Conservation (phyloP, 2,329 filamentous ascomycete genomes). For the Aspergillus persii region DNA sequence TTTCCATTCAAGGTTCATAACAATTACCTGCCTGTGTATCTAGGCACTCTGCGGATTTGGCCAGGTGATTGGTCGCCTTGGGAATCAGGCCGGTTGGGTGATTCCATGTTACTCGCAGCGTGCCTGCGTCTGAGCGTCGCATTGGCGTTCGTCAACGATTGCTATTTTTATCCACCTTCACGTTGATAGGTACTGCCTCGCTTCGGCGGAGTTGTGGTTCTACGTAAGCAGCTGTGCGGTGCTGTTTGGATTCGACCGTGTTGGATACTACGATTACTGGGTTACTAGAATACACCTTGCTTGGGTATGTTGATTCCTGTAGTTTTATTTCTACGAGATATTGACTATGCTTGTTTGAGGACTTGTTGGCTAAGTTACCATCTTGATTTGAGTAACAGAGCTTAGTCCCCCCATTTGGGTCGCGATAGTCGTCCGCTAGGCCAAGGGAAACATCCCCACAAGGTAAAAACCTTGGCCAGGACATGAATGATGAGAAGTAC, state of each 20-base stretch:
- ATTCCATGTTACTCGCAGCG: background rate
- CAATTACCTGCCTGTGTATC: no score
- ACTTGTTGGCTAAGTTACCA: background rate
- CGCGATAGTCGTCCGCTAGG: constrained; percentile 1
- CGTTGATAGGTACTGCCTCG: no score
- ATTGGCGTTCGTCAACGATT: background rate
- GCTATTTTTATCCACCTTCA: background rate
- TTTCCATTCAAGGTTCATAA: no score
- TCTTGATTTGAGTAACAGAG: background rate
- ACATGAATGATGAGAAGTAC: background rate
- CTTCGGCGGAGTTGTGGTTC: no score
- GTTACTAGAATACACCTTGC: no score
- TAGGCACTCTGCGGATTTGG: no score
- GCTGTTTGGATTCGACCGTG: no score
- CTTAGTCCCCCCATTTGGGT: constrained; percentile 17
- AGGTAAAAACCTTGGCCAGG: constrained; percentile 21
- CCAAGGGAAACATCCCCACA: constrained; percentile 16
- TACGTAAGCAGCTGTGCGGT: no score
- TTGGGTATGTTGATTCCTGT: background rate
- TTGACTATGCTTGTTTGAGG: background rate
- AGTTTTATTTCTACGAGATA: background rate
- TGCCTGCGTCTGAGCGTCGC: background rate
- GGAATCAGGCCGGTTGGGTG: background rate
- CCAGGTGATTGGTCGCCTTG: background rate
- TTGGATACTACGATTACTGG: no score